These are phyloP conservation scores for Ogataea paraovalis DNA, from an alignment of 805 yeast genomes.

Conservation along the genomic window DNA sequence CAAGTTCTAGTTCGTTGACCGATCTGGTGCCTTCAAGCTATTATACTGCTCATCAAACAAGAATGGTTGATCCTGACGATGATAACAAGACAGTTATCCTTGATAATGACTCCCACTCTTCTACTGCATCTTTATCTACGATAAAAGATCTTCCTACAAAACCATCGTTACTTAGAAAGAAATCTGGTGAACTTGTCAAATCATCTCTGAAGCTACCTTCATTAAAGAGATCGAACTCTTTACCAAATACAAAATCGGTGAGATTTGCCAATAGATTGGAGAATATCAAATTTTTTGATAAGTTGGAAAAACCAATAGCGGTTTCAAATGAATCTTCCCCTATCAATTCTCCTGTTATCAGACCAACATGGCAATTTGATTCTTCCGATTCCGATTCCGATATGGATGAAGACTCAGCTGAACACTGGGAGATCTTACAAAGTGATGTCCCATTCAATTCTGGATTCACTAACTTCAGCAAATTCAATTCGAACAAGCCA, in stretches of 20 bases:
- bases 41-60: background rate
- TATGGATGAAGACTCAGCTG: constrained; percentile 17
- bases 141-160: constrained; percentile 15
- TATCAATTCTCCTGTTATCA: constrained; percentile 19
- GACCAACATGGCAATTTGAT: constrained; percentile 28
- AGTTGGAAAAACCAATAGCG: constrained; percentile 55
- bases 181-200: constrained; percentile 48
- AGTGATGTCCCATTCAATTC: constrained; percentile 31
- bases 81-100: constrained; percentile 25
- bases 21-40: constrained; percentile 8
- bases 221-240: constrained; percentile 38
- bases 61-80: constrained; percentile 12
- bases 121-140: constrained; percentile 17
- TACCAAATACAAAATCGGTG: constrained; percentile 56
- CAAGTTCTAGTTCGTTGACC: constrained; percentile 16
- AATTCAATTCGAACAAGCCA: constrained; percentile 27
- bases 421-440: constrained; percentile 28
- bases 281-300: constrained; percentile 62
- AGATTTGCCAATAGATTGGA: constrained; percentile 60
- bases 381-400: constrained; percentile 24
- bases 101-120: constrained; percentile 6
- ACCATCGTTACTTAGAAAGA: constrained; percentile 40
- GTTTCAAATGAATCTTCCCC: constrained; percentile 61
- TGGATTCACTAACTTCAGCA: constrained; percentile 27
- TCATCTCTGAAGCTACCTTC: constrained; percentile 46